Base-by-base conservation (phyloP, 495 filamentous ascomycete species). In the Neurospora hispaniola region DNA sequence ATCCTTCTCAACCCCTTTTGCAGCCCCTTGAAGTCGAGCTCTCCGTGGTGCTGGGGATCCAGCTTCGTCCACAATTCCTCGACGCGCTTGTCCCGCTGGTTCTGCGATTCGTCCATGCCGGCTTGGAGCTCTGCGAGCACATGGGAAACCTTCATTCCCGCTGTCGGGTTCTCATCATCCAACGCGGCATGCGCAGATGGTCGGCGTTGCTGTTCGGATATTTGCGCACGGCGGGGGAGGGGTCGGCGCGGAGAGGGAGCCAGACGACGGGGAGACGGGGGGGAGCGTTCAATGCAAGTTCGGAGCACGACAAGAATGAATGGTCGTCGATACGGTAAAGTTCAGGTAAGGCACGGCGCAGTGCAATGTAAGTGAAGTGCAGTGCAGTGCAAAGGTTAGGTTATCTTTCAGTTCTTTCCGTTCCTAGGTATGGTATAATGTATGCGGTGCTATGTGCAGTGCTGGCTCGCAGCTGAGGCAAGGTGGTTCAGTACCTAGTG, bases 1-100 rank as follows among this genome's bases (percentile, higher is more conserved):
- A 98, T 93, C 80, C 90, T 91, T 80, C 84, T 90, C 74, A 99
- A 81, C 16, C 96, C 96, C 80, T 89, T 92, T 81, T 93, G 92
- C 73, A 99, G 82, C 20, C 90, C 93, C 78, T 89, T 89, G 70
- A 93, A 82, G 82, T 98, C 94, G 74, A 99, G 83, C 79, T 92
- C 88, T 42, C 94, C 93, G 72, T 90, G 89, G 46, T 87, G 86
- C 73, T 87, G 87, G 70, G 90, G 90, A 79, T 97, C 94, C 75
- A 99, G 86, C 71, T 87, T 89, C 73, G 82, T 82, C 94, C 94
- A 98, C 73, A 98, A 87, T 77, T 88, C 85, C 79, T 91, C 90
- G 75, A 97, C 87, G 76, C 94, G 87, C 78, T 87, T 85, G 79
- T 96, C 92, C 77, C 90, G 89, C 80, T 91, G 85, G 78, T 89